A percentile compares a stretch with the other conserved stretches of the same genome.
These are phyloP conservation scores for Globisporangium apiculatum DNA, from an alignment of 352 stramenopile species.

Conservation along the genomic window DNA sequence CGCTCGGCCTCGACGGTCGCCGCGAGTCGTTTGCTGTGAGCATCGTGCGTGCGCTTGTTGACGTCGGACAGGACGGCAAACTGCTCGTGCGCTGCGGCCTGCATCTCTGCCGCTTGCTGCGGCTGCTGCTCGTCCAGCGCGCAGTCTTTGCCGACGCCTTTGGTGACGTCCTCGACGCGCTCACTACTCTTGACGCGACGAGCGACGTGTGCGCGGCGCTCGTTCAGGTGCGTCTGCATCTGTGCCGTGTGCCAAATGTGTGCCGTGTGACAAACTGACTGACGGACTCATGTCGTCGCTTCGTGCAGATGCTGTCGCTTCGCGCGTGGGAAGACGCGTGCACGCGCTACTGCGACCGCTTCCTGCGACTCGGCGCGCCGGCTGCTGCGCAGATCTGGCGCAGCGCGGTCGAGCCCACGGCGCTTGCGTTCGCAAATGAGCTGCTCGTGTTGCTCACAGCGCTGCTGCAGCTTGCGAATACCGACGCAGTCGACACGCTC, in stretches of 20 bases:
- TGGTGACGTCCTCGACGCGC: conserved; percentile 20
- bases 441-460: conserved; percentile 27
- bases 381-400: conserved; percentile 19
- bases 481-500: conserved; percentile 20
- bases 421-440: conserved; percentile 33
- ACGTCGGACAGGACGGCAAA: conserved; percentile 23
- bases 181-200: conserved; percentile 5
- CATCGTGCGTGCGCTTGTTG: conserved; percentile 14
- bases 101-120: conserved; percentile 24
- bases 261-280: neutral
- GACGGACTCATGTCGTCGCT: neutral
- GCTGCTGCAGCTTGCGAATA: conserved; percentile 17
- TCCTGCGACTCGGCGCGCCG: conserved; percentile 16
- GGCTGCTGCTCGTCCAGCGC: conserved; percentile 20
- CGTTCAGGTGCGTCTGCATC: conserved; percentile 23
- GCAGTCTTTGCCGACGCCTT: conserved; percentile 18
- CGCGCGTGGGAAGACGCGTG: conserved; percentile 27
- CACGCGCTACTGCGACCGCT: conserved; percentile 19
- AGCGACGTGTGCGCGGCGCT: conserved; percentile 27
- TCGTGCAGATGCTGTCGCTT: conserved; percentile 29
- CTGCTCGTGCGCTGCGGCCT: conserved; percentile 17
- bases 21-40: conserved; percentile 12
- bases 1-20: conserved; percentile 10
- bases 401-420: conserved; percentile 23
- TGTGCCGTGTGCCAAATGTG: neutral